Conservation (phyloP, 23 red algal genomes). For the Agarophyton chilense region DNA sequence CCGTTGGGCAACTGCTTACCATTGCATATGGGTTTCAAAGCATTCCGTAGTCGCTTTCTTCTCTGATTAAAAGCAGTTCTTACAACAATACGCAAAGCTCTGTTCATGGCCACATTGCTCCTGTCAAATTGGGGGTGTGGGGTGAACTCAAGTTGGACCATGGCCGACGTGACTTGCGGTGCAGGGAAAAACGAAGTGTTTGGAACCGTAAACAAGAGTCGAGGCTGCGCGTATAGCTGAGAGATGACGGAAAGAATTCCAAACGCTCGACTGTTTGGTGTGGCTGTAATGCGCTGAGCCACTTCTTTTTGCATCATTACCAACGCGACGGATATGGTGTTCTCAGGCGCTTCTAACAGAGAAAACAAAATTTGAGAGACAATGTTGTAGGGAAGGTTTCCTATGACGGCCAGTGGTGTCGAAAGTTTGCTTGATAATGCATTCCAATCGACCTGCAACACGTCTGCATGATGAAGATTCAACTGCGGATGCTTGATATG, state of each 20-base stretch:
- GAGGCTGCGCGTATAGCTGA: slow-evolving; percentile 80
- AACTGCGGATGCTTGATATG: slow-evolving; percentile 29
- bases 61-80: slow-evolving; percentile 84
- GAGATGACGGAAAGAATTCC: slow-evolving; percentile 86
- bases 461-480: slow-evolving; percentile 55
- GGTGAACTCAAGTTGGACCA: slow-evolving; percentile 77
- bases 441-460: slow-evolving; percentile 67
- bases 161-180: slow-evolving; percentile 78
- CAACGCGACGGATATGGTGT: slow-evolving; percentile 54
- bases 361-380: slow-evolving; percentile 86
- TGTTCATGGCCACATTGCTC: slow-evolving; percentile 26
- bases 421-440: neutral
- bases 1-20: slow-evolving; percentile 45
- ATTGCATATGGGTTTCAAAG: slow-evolving; percentile 43
- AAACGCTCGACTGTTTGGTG: slow-evolving; percentile 66
- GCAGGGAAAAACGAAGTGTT: slow-evolving; percentile 69
- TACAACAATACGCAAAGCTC: slow-evolving; percentile 63
- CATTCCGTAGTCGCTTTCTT: slow-evolving; percentile 83
- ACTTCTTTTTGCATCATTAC: slow-evolving; percentile 94
- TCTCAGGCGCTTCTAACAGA: slow-evolving; percentile 64
- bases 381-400: slow-evolving; percentile 97
- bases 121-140: slow-evolving; percentile 23
- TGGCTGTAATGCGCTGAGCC: slow-evolving; percentile 73
- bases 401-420: slow-evolving; percentile 68
- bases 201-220: slow-evolving; percentile 75